phyloP scores from a whole-genome alignment of 495 filamentous ascomycete genomes.

The Penicillium atrosanguineum region DNA sequence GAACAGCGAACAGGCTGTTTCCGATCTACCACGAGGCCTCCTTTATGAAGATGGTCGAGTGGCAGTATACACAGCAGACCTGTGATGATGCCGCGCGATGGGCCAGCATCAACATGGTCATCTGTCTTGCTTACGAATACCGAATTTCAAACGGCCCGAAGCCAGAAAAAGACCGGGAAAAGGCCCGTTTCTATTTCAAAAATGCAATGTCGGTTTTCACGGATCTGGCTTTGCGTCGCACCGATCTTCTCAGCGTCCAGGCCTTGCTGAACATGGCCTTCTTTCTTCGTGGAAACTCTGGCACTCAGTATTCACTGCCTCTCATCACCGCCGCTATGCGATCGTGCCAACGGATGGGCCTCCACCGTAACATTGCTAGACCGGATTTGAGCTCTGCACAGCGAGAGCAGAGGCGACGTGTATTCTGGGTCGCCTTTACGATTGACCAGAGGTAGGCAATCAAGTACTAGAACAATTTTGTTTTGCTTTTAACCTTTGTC shows the following conservation, averaged over 20 bases:
- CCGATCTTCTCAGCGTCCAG: constrained; percentile 90
- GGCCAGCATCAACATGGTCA: constrained; percentile 89
- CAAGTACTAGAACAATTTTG: not conserved
- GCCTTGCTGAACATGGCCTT: constrained; percentile 91
- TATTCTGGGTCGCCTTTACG: constrained; percentile 97
- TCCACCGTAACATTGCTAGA: constrained; percentile 82
- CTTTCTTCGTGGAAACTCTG: constrained; percentile 92
- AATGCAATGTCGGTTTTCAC: constrained; percentile 90
- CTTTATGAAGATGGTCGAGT: constrained; percentile 92
- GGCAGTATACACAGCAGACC: constrained; percentile 86
- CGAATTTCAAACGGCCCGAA: constrained; percentile 86
- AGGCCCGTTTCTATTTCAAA: constrained; percentile 89
- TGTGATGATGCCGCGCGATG: constrained; percentile 95
- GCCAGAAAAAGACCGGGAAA: constrained; percentile 81
- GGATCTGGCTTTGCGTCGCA: constrained; percentile 89
- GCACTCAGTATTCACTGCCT: constrained; percentile 85
- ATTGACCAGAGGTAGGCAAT: constrained; percentile 76
- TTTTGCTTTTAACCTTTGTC: constrained; percentile 2
- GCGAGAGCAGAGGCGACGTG: constrained; percentile 88
- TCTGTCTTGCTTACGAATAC: constrained; percentile 85
- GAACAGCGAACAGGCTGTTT: constrained; percentile 95
- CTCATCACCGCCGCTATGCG: constrained; percentile 89
- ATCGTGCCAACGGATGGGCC: constrained; percentile 86
- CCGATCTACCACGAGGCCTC: constrained; percentile 92
- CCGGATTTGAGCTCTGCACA: constrained; percentile 82